Evolutionary conservation across 805 yeast species (phyloP).

Genomic region (Wickerhamia fluorescens): DNA sequence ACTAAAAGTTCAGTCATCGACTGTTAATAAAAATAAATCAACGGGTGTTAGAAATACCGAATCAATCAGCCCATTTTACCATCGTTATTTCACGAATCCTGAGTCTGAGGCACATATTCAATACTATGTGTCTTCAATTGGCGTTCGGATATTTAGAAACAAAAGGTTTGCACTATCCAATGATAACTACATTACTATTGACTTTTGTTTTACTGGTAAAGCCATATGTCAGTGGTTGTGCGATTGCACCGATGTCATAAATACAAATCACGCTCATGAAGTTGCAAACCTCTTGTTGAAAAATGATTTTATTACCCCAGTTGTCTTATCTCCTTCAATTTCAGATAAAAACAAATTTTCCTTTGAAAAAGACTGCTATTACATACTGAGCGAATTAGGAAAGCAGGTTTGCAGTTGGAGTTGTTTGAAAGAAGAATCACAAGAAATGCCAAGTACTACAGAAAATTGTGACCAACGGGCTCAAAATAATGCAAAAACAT

Average conservation of each 20-base stretch:
- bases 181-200: conserved; percentile 15
- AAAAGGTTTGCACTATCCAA: conserved; percentile 22
- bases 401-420: conserved; percentile 33
- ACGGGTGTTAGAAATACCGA: too few relatives aligned
- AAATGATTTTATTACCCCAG: conserved; percentile 41
- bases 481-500: not conserved
- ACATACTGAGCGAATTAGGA: conserved; percentile 39
- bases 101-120: conserved; percentile 78
- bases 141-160: conserved; percentile 52
- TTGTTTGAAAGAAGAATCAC: too few relatives aligned
- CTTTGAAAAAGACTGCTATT: conserved; percentile 33
- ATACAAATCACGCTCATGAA: conserved; percentile 44
- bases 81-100: conserved; percentile 78
- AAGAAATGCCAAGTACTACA: too few relatives aligned
- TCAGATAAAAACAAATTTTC: conserved; percentile 18
- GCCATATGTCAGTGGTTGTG: conserved; percentile 80
- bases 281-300: conserved; percentile 46
- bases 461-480: conserved; percentile 1
- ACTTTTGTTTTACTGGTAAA: conserved; percentile 63
- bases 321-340: conserved; percentile 28
- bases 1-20: too few relatives aligned
- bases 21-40: too few relatives aligned
- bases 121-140: conserved; percentile 61
- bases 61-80: conserved; percentile 58
- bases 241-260: conserved; percentile 77